phyloP scores from a whole-genome alignment of 441 rosid species.

The Theobroma grandiflorum region DNA sequence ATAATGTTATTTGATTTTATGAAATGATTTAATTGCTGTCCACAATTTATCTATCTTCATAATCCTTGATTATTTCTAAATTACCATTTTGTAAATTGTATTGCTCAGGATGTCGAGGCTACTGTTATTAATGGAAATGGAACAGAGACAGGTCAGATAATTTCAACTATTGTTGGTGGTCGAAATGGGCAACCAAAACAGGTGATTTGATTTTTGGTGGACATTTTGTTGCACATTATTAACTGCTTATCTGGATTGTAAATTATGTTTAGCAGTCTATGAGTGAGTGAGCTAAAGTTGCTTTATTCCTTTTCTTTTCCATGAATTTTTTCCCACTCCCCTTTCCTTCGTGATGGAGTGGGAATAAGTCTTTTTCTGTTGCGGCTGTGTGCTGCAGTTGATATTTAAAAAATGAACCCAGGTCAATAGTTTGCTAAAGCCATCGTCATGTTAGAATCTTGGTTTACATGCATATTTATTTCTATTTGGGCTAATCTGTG shows the following conservation, averaged over 20 bases:
- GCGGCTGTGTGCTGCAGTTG: not conserved
- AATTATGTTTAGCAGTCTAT: not conserved
- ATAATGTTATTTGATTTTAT: constrained; percentile 3
- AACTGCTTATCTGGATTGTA: constrained; percentile 17
- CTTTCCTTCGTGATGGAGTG: constrained; percentile 6
- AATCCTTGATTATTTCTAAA: constrained; percentile 10
- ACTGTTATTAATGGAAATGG: constrained; percentile 74
- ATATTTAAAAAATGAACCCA: not conserved
- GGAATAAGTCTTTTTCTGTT: not conserved
- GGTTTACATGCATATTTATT: constrained; percentile 1
- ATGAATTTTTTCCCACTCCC: not conserved
- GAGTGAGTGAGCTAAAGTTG: constrained; percentile 13
- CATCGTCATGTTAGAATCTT: not conserved
- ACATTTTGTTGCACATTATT: constrained; percentile 19
- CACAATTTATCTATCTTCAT: not conserved
- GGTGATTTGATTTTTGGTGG: constrained; percentile 48
- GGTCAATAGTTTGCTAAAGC: not conserved
- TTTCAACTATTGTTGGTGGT: constrained; percentile 83
- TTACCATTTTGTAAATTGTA: constrained; percentile 29
- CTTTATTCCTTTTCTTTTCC: constrained; percentile 2
- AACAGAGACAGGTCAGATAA: constrained; percentile 83
- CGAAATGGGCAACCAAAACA: constrained; percentile 90
- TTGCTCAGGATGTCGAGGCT: constrained; percentile 68
- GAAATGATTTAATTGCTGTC: not conserved
- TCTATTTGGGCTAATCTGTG: not conserved